Evolutionary conservation across 176 grass and related monocot species (phyloP).

Genomic region (Cenchrus fungigraminus): DNA sequence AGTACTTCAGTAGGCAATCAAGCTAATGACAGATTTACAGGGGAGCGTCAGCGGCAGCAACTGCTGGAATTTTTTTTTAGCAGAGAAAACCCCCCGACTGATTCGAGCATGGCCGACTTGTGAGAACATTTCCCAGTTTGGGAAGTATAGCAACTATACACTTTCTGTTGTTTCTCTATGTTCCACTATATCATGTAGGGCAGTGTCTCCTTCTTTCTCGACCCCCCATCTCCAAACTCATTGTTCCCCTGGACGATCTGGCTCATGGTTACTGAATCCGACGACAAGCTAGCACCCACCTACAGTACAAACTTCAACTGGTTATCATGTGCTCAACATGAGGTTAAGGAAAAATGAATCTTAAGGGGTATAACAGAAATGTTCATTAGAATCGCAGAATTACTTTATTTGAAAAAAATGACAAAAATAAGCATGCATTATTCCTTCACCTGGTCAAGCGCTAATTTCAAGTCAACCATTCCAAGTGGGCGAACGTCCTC

Average conservation of each 20-base stretch:
- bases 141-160: constrained; percentile 38
- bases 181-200: constrained; percentile 69
- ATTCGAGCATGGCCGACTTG: neutral
- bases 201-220: constrained; percentile 56
- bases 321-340: constrained; percentile 22
- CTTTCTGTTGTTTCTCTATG: neutral
- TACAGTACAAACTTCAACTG: constrained; percentile 38
- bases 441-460: constrained; percentile 57
- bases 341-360: neutral
- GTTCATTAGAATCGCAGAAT: neutral
- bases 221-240: constrained; percentile 66
- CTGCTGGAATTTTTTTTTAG: neutral
- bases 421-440: neutral
- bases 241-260: constrained; percentile 69
- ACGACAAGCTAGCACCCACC: constrained; percentile 69
- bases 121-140: neutral
- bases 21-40: constrained; percentile 24
- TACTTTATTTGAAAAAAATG: no score
- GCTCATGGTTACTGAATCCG: constrained; percentile 60
- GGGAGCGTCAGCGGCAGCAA: neutral
- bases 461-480: constrained; percentile 78
- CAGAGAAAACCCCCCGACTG: constrained; percentile 25
- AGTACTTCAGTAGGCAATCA: constrained; percentile 19
- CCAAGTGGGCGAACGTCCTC: constrained; percentile 57
- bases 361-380: neutral